phyloP scores from a whole-genome alignment of 768 basidiomycete species.

The Leucocoprinus sp. region DNA sequence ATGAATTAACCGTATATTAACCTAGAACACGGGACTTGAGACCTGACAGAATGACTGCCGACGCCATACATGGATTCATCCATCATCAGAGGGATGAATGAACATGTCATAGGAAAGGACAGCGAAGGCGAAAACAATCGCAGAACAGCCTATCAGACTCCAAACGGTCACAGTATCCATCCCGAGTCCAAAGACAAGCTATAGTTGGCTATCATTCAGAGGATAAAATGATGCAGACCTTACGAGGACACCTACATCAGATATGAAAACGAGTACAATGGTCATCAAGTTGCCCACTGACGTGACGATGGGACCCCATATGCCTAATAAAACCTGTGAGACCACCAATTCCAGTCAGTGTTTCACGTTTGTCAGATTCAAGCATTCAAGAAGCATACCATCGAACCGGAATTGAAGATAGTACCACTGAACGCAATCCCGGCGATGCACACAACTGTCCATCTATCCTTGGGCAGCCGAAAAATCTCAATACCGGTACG shows the following conservation, averaged over 20 bases:
- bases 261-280: conserved; percentile 78
- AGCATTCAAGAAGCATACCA: conserved; percentile 66
- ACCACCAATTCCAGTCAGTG: conserved; percentile 8
- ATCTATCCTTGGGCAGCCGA: conserved; percentile 44
- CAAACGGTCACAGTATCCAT: conserved; percentile 55
- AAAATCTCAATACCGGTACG: conserved; percentile 59
- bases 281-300: conserved; percentile 93
- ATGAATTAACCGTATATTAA: neutral
- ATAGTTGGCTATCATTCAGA: neutral
- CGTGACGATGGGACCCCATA: conserved; percentile 83
- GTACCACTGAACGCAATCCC: conserved; percentile 69
- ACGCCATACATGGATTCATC: neutral
- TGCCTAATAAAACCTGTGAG: conserved; percentile 62
- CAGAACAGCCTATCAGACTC: conserved; percentile 68
- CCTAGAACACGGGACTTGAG: neutral
- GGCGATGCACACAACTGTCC: conserved; percentile 42
- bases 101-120: conserved; percentile 71
- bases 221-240: neutral
- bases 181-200: conserved; percentile 55
- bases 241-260: conserved; percentile 43
- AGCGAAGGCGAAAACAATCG: conserved; percentile 79
- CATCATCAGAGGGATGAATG: conserved; percentile 21
- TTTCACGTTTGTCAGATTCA: neutral
- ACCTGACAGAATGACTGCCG: neutral
- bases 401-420: conserved; percentile 77